Conservation (phyloP, 164 flowering plant genomes). For the Brasenia schreberi region DNA sequence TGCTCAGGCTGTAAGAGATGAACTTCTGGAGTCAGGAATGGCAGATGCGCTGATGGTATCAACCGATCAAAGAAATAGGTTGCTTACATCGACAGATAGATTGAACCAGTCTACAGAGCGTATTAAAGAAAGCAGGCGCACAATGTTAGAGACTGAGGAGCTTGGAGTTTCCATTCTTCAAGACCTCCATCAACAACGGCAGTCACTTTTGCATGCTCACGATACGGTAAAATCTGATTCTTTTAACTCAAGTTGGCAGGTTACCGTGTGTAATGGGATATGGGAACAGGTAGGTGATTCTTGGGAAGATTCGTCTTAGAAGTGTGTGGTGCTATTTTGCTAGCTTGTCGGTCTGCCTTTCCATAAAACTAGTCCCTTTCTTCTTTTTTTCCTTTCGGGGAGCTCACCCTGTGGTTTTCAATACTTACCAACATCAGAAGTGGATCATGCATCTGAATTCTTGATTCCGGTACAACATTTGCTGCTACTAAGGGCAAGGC, state of each 20-base stretch:
- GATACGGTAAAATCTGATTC: not conserved
- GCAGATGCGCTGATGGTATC: constrained; percentile 62
- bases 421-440: too few species aligned
- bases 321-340: not conserved
- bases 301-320: too few species aligned
- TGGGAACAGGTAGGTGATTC: not conserved
- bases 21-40: constrained; percentile 83
- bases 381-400: too few species aligned
- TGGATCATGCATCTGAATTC: too few species aligned
- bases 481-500: too few species aligned
- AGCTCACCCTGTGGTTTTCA: too few species aligned
- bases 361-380: not conserved
- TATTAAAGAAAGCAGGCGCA: constrained; percentile 11
- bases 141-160: constrained; percentile 12
- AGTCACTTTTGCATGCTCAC: constrained; percentile 9
- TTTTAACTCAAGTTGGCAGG: not conserved
- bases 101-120: constrained; percentile 12
- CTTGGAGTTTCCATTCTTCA: constrained; percentile 14
- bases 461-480: too few species aligned
- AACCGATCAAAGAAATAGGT: constrained; percentile 11
- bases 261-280: not conserved
- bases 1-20: constrained; percentile 53
- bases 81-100: constrained; percentile 9
- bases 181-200: constrained; percentile 13
- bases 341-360: not conserved